Conservation (phyloP, 2,329 filamentous ascomycete genomes). For the Aspergillus spinulosporus region DNA sequence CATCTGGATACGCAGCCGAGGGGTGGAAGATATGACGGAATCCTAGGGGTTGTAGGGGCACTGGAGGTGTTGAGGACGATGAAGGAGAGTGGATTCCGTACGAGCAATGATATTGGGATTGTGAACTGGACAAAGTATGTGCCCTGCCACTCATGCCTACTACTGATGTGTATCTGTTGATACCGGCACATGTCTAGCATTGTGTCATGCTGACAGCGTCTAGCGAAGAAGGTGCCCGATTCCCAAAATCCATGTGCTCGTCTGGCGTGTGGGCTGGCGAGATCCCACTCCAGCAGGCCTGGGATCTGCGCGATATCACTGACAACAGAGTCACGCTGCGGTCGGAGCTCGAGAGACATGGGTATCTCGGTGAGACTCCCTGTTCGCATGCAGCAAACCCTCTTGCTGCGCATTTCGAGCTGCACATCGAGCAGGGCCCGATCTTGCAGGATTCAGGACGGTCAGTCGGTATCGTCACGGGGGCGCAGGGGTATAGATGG, state of each 20-base stretch:
- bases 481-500: slow-evolving; percentile 71
- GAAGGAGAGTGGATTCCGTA: slow-evolving; percentile 65
- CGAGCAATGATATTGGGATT: slow-evolving; percentile 66
- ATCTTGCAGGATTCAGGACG: slow-evolving; percentile 62
- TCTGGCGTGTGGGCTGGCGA: slow-evolving; percentile 72
- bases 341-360: slow-evolving; percentile 65
- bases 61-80: slow-evolving; percentile 68
- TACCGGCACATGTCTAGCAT: no score
- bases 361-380: slow-evolving; percentile 61
- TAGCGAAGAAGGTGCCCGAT: slow-evolving; percentile 75
- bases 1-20: slow-evolving; percentile 35
- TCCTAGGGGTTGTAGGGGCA: slow-evolving; percentile 68
- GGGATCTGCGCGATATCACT: slow-evolving; percentile 59
- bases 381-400: slow-evolving; percentile 58
- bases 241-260: slow-evolving; percentile 69
- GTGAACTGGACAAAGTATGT: slow-evolving; percentile 60
- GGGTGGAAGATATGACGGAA: slow-evolving; percentile 65
- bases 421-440: slow-evolving; percentile 79
- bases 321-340: slow-evolving; percentile 58
- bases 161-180: neutral
- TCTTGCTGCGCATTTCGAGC: slow-evolving; percentile 73
- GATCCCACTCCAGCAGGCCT: slow-evolving; percentile 61
- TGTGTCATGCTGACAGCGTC: neutral
- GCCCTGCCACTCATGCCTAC: neutral
- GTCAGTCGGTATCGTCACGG: slow-evolving; percentile 66